Percentiles rank a stretch among this genome's conserved stretches.
Conservation (phyloP, 192 early-diverging fungal genomes). For the Backusella liffmaniae region DNA sequence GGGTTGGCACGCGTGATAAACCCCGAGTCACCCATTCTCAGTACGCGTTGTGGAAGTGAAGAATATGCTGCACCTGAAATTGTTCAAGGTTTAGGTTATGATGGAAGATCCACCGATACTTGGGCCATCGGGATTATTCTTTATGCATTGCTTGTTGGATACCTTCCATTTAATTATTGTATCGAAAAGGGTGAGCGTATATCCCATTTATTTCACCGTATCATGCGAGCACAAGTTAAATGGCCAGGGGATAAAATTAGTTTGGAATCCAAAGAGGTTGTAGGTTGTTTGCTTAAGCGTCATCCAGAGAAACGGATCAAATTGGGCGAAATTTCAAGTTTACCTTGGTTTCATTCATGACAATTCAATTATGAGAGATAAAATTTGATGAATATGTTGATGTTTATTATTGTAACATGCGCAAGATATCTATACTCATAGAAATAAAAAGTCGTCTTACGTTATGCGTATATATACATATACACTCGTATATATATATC, state of each 20-base stretch:
- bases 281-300: constrained; percentile 42
- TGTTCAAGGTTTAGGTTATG: constrained; percentile 60
- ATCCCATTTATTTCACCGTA: constrained; percentile 58
- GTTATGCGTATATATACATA: neutral
- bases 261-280: constrained; percentile 49
- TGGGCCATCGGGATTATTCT: constrained; percentile 82
- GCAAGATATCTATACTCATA: neutral
- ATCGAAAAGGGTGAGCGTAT: constrained; percentile 45
- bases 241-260: constrained; percentile 46
- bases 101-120: constrained; percentile 68
- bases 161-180: constrained; percentile 73
- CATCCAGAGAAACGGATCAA: constrained; percentile 45
- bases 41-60: constrained; percentile 73
- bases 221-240: constrained; percentile 58
- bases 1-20: constrained; percentile 55
- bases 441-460: neutral
- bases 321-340: constrained; percentile 34
- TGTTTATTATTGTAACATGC: neutral
- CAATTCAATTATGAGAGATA: neutral
- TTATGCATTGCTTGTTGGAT: constrained; percentile 70
- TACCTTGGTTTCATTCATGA: constrained; percentile 48
- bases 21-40: constrained; percentile 36
- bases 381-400: neutral
- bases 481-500: too few relatives aligned
- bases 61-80: constrained; percentile 79